phyloP scores from a whole-genome alignment of 2,329 filamentous ascomycete species.

The Fusarium transvaalense region DNA sequence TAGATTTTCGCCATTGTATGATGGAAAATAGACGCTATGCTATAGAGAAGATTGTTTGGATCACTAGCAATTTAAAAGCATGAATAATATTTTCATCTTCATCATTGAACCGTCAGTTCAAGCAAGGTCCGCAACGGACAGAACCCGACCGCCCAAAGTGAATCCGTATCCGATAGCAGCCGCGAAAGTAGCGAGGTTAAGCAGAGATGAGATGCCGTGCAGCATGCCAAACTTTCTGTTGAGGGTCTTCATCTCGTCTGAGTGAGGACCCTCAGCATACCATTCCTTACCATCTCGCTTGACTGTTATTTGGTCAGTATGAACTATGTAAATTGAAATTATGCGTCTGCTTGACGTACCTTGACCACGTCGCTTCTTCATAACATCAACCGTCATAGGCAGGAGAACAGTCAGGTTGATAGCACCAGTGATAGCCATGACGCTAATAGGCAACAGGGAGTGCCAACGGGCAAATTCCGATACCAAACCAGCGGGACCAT shows the following conservation, averaged over 20 bases:
- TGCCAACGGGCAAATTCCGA: constrained; percentile 70
- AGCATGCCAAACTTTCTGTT: constrained; percentile 83
- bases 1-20: constrained; percentile 16
- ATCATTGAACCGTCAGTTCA: constrained; percentile 18
- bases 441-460: constrained; percentile 76
- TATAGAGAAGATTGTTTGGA: constrained; percentile 24
- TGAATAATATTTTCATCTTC: constrained; percentile 12
- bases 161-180: constrained; percentile 83
- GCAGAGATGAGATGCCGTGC: constrained; percentile 83
- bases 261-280: constrained; percentile 83
- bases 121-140: constrained; percentile 54
- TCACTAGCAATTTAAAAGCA: constrained; percentile 28
- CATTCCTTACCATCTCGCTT: constrained; percentile 90
- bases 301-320: constrained; percentile 62
- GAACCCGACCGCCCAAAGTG: constrained; percentile 74
- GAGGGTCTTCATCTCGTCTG: constrained; percentile 82
- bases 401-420: constrained; percentile 79
- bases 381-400: constrained; percentile 79
- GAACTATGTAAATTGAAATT: too few species aligned
- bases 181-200: constrained; percentile 80
- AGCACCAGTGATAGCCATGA: constrained; percentile 77
- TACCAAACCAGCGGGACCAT: constrained; percentile 68
- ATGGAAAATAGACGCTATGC: constrained; percentile 8
- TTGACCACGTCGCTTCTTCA: constrained; percentile 82
- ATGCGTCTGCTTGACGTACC: constrained; percentile 62